Evolutionary conservation across 805 yeast genomes (phyloP).

Genomic region (Teunomyces atbi): DNA sequence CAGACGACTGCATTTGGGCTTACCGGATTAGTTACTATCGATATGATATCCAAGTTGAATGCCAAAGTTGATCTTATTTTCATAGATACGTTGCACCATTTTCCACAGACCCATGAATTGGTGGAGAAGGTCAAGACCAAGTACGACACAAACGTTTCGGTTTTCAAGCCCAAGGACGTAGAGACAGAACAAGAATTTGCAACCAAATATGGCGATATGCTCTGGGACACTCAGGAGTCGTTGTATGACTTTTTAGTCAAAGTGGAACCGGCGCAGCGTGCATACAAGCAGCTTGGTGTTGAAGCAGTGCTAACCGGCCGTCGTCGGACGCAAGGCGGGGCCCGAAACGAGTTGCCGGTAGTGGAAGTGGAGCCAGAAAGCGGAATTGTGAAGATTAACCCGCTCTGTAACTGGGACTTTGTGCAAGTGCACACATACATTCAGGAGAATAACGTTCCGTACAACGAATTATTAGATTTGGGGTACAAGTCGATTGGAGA

Average conservation of each 20-base stretch:
- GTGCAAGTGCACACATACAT: constrained; percentile 67
- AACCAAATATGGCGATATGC: constrained; percentile 62
- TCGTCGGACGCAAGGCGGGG: constrained; percentile 86
- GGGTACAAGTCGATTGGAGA: constrained; percentile 95
- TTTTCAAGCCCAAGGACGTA: constrained; percentile 64
- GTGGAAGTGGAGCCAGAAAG: constrained; percentile 72
- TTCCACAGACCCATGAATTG: constrained; percentile 86
- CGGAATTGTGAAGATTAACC: constrained; percentile 82
- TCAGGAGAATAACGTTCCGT: constrained; percentile 72
- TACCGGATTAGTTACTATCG: constrained; percentile 85
- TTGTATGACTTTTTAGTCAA: constrained; percentile 83
- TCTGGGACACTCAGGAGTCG: constrained; percentile 83
- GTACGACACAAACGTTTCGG: constrained; percentile 59
- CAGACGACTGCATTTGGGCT: constrained; percentile 96
- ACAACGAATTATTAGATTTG: constrained; percentile 75
- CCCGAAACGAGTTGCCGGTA: constrained; percentile 66
- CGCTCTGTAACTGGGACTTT: constrained; percentile 82
- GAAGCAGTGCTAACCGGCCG: constrained; percentile 90
- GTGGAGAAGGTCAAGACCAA: constrained; percentile 54
- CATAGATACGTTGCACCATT: constrained; percentile 88
- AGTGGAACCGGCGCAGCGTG: constrained; percentile 89
- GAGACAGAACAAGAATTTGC: constrained; percentile 62
- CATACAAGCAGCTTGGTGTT: constrained; percentile 70
- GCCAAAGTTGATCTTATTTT: constrained; percentile 68
- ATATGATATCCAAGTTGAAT: constrained; percentile 63